Conservation (phyloP, 164 flowering plant species). For the Saururus chinensis region DNA sequence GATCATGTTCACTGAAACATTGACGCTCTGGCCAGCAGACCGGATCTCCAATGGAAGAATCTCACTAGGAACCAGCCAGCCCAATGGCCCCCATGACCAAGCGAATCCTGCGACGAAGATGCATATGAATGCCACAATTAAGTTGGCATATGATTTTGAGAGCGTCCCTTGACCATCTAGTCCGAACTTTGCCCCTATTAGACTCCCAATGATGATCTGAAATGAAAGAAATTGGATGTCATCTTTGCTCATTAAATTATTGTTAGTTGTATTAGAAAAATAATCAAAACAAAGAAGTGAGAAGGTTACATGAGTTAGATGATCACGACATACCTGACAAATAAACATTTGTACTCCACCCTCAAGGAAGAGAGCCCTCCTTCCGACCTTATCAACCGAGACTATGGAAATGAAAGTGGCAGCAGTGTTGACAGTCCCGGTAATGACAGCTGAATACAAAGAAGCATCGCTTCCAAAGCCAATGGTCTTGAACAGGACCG, state of each 20-base stretch:
- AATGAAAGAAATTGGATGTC: not conserved
- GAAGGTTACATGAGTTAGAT: too few relatives aligned
- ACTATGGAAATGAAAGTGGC: slow-evolving; percentile 15
- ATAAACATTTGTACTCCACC: slow-evolving; percentile 20
- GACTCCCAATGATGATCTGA: slow-evolving; percentile 24
- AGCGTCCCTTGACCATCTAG: slow-evolving; percentile 11
- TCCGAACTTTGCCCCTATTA: slow-evolving; percentile 19
- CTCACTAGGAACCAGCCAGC: slow-evolving; percentile 58
- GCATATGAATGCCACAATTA: slow-evolving; percentile 40
- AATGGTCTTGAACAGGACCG: slow-evolving; percentile 22
- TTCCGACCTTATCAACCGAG: slow-evolving; percentile 16
- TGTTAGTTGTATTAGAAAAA: too few relatives aligned
- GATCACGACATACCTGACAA: slow-evolving; percentile 11
- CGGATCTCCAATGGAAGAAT: slow-evolving; percentile 55
- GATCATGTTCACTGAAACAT: slow-evolving; percentile 63
- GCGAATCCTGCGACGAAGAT: slow-evolving; percentile 40
- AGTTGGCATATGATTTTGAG: slow-evolving; percentile 8
- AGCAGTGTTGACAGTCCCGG: slow-evolving; percentile 16
- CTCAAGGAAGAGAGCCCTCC: slow-evolving; percentile 16
- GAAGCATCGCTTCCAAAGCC: slow-evolving; percentile 19
- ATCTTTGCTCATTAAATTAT: too few relatives aligned
- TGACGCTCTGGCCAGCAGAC: slow-evolving; percentile 47
- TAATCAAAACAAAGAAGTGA: too few relatives aligned
- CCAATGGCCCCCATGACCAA: slow-evolving; percentile 72
- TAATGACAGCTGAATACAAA: slow-evolving; percentile 17